phyloP scores from a whole-genome alignment of 2,329 filamentous ascomycete species.

The Cladosporium cucumerinum region DNA sequence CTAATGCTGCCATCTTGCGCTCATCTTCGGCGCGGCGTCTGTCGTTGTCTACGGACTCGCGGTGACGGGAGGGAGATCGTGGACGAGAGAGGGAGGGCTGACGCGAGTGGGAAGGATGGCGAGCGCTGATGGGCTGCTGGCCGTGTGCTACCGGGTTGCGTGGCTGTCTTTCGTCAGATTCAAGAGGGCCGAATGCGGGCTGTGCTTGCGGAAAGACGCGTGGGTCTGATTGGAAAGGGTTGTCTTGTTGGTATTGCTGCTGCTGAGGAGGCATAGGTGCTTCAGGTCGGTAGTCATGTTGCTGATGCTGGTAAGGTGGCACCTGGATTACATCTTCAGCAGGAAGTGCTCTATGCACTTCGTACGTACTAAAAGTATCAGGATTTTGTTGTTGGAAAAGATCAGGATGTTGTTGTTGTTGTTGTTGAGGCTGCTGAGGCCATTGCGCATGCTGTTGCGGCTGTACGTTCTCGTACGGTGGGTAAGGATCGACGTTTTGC shows the following conservation, averaged over 20 bases:
- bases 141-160: neutral
- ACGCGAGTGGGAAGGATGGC: neutral
- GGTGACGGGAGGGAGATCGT: neutral
- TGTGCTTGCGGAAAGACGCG: neutral
- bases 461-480: neutral
- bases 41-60: neutral
- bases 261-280: neutral
- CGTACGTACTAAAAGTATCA: neutral
- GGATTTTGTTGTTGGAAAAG: neutral
- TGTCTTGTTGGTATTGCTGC: neutral
- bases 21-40: neutral
- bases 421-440: neutral
- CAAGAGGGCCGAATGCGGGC: neutral
- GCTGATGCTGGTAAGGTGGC: neutral
- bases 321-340: neutral
- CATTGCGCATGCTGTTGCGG: neutral
- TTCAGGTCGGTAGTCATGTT: neutral
- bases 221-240: constrained; percentile 10
- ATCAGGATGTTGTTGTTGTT: neutral
- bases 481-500: neutral
- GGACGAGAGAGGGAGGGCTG: neutral
- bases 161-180: neutral
- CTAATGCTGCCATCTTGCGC: neutral
- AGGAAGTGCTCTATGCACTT: neutral
- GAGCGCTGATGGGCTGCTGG: constrained; percentile 2